Base-by-base conservation (phyloP, 805 yeast species). In the Cyberlindnera japonica region DNA sequence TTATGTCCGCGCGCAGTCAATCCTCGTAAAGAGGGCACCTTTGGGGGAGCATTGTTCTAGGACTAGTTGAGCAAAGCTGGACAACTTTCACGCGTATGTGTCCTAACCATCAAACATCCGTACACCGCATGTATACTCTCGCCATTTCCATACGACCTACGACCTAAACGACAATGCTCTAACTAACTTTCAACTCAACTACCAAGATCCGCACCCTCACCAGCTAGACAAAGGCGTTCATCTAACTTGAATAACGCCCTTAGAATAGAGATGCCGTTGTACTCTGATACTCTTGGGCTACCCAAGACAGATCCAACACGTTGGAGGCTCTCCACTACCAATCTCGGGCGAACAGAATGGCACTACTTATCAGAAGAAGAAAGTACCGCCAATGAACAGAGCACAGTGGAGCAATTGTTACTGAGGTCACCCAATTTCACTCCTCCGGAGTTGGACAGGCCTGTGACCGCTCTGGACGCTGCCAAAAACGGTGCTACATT, bases 331-430 rank as follows among this genome's bases (percentile, higher is more conserved):
- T 59, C 74, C 15, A 74, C 83, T 1, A 82, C 82, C 45, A 74
- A 75, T 25, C 62, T 82, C 12, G 99, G 99, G 13, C 71, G 83
- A 15, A 87, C 86, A 54, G 71, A 74, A 32, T 91, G 99, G 99
- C 80, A 75, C 21, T 91, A 80, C 54, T 51, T 77, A 10, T 17
- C 37, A 14, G 54, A 62, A 0, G 63, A 61, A 23, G 51, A 44
- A 17, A 32, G 43, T 14, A 13, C 21, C 3, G n/a, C 14, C 5
- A 62, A 69, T 17, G 71, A 74, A 16, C 91, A 82, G 53, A 61
- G 80, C 2, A 59, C 68, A 4, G 72, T 66, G 45, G 82, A 75
- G 6, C 73, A 81, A 54, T 79, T 83, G 62, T 62, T 77, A 5
- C 57, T 82, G 26, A 65, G 70, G 29, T 49, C 65, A 4, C 68